Evolutionary conservation across 148 eudicot species (phyloP), one percentile per base, ranked within the genome.

Genomic region (Vaccinium macrocarpon): DNA sequence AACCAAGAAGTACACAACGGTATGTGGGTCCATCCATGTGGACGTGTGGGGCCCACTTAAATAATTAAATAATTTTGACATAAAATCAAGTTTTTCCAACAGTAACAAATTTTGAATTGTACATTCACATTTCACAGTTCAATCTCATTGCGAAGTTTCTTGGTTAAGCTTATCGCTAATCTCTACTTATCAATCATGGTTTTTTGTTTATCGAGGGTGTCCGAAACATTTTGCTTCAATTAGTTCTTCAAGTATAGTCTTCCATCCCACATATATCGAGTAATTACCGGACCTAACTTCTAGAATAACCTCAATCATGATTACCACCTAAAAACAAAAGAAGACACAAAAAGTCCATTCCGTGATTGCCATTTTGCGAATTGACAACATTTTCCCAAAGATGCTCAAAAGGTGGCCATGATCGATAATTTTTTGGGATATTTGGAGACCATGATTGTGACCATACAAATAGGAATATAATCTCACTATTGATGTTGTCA

Each of bases 331-430:
- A 79, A 80, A 80, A 35, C 21, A 76, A 53, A 57, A 35, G 29
- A 55, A 61, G 32, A 62, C 64, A 81, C 56, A 23, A 81, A 80
- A 48, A 64, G 51, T 48, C 52, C 56, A 6, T 64, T 46, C 10
- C 12, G 2, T 16, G 82, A 80, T 35, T 35, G 38, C 38, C 38
- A 35, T 35, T 35, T 80, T 25, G 72, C n/a, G 53, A 80, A 61
- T 61, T 80, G 82, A 6, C 55, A 48, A n/a, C 35, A 46, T n/a
- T 21, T 48, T 81, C 55, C 48, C 83, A 81, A 81, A 81, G 53
- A 81, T 81, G 51, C n/a, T 48, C 23, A 61, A 80, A 64, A 46
- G 57, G 16, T 15, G 53, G 16, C 79, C 49, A 76, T 21, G 51
- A 8, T 18, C 42, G 49, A 15, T 8, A 59, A 35, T 35, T 35